Evolutionary conservation across 225 moss, liverwort and hornwort species (phyloP), one percentile per base, ranked within the genome.

Genomic region (Lunularia cruciata): DNA sequence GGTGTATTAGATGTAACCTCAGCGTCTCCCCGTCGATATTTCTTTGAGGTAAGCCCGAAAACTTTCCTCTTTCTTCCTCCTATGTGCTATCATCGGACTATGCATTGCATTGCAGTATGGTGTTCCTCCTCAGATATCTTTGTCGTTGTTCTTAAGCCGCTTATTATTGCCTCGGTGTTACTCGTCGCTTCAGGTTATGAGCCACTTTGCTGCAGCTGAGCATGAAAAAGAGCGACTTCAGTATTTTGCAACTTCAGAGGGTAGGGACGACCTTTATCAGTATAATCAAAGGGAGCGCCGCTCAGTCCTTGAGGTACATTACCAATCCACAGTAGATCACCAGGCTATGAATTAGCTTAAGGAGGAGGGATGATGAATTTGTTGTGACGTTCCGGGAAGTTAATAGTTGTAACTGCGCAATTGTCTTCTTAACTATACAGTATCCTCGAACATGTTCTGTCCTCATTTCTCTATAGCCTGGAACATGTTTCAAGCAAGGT

Each of bases 251-350:
- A 88, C 93, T 20, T 85, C 98, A 23, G 87, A 94, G 68, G 98
- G 98, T 18, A 87, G 98, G 51, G 98, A 98, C 65, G 98, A 98
- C 38, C 75, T 98, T 27, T 92, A 98, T 81, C 91, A 91, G 38
- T 98, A 98, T 76, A 93, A 93, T 72, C 93, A 93, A 74, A 86
- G 89, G 70, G 98, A 98, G 63, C 79, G 88, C 28, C 86, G 93
- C 47, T 86, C 91, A 26, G 86, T 89, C 56, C 88, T 98, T 36
- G 98, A 98, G 87, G 86, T 81, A 73, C 10, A 5, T 48, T n/a
- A n/a, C n/a, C n/a, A n/a, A n/a, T n/a, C n/a, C n/a, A n/a, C n/a
- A n/a, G n/a, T n/a, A n/a, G n/a, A n/a, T n/a, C n/a, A n/a, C n/a
- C n/a, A n/a, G n/a, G n/a, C n/a, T n/a, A n/a, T n/a, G n/a, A n/a